Conservation (phyloP, 352 stramenopile species). For the Phytopythium delawarense region DNA sequence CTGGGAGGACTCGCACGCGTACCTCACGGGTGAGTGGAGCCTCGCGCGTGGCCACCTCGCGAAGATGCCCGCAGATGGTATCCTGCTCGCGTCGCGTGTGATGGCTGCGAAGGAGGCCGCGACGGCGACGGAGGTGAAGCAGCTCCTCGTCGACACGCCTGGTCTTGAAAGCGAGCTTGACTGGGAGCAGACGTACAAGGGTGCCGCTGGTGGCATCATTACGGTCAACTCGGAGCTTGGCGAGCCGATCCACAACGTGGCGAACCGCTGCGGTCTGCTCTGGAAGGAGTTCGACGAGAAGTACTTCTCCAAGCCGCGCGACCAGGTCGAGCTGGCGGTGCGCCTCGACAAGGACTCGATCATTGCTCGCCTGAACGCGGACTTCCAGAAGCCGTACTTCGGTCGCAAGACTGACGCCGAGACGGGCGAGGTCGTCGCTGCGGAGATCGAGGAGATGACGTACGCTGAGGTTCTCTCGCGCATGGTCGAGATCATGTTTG, state of each 20-base stretch:
- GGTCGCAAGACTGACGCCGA: constrained; percentile 43
- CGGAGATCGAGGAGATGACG: constrained; percentile 83
- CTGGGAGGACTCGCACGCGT: constrained; percentile 73
- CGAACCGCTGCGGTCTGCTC: constrained; percentile 65
- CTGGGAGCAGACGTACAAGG: constrained; percentile 81
- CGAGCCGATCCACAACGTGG: constrained; percentile 84
- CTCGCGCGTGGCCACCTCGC: constrained; percentile 33
- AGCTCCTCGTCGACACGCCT: constrained; percentile 74
- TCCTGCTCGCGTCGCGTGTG: constrained; percentile 77
- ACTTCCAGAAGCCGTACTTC: constrained; percentile 91
- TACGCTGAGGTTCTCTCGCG: constrained; percentile 74
- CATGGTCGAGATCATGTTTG: constrained; percentile 78
- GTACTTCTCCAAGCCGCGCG: constrained; percentile 77
- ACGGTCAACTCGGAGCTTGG: constrained; percentile 84
- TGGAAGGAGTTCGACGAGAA: constrained; percentile 86
- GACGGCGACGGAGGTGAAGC: constrained; percentile 78
- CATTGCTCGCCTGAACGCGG: constrained; percentile 71
- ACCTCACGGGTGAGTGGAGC: constrained; percentile 85
- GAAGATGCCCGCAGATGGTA: constrained; percentile 81
- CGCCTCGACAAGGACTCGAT: constrained; percentile 72
- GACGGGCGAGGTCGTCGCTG: constrained; percentile 28
- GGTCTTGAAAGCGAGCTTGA: constrained; percentile 67
- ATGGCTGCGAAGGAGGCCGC: constrained; percentile 89
- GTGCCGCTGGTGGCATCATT: constrained; percentile 59
- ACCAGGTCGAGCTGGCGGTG: constrained; percentile 65